These are phyloP conservation scores for Terana coerulea DNA, from an alignment of 768 basidiomycete genomes.

Conservation along the genomic window DNA sequence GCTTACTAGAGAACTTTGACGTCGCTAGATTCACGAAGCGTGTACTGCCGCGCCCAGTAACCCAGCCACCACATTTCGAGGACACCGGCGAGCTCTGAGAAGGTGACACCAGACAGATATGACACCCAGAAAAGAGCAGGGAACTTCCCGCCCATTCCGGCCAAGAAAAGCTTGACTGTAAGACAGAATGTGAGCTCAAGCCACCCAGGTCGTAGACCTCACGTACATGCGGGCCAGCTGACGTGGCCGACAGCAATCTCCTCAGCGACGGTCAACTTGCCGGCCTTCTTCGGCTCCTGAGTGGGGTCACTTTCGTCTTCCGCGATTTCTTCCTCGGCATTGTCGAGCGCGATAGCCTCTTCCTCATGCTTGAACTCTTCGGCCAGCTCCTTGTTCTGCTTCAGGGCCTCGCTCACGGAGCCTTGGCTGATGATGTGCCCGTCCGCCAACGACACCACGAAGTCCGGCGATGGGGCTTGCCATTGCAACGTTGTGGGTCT, in stretches of 20 bases:
- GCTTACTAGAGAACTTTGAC: conserved; percentile 18
- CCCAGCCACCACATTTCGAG: conserved; percentile 43
- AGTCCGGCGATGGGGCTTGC: conserved; percentile 48
- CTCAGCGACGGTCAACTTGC: conserved; percentile 61
- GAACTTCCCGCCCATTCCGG: conserved; percentile 22
- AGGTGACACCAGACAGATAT: conserved; percentile 13
- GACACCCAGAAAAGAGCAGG: conserved; percentile 30
- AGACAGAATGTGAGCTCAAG: conserved; percentile 6
- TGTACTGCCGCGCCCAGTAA: conserved; percentile 23
- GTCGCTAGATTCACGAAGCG: conserved; percentile 10
- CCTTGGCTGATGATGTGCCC: conserved; percentile 51
- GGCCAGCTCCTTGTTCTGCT: conserved; percentile 29
- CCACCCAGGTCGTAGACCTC: not conserved
- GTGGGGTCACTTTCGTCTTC: not conserved
- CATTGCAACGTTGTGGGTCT: conserved; percentile 55
- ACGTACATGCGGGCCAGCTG: conserved; percentile 39
- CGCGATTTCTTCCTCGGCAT: conserved; percentile 8
- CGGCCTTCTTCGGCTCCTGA: conserved; percentile 29
- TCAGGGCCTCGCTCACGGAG: conserved; percentile 38
- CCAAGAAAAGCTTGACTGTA: conserved; percentile 26
- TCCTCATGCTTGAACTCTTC: conserved; percentile 20
- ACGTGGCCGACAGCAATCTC: conserved; percentile 61
- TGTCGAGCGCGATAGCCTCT: conserved; percentile 22
- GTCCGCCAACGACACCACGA: conserved; percentile 54
- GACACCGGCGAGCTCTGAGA: conserved; percentile 19